A percentile compares a stretch with the other conserved stretches of the same genome.
Evolutionary conservation across 1,139 yeast genomes (phyloP).

Genomic region (Geotrichum candidum): DNA sequence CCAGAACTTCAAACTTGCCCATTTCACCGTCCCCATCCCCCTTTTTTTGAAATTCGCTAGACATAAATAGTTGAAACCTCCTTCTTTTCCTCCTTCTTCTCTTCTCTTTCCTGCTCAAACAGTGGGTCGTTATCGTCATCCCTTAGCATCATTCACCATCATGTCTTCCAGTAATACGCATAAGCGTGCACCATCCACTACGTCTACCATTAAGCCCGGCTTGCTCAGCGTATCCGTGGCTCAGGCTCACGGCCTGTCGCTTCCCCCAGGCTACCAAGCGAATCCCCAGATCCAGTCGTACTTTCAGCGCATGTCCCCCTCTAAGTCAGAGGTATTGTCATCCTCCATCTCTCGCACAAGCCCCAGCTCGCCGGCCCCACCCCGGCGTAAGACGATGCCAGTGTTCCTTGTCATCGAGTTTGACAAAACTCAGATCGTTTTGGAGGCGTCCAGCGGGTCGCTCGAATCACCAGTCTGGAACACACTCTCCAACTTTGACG

Average conservation of each 20-base stretch:
- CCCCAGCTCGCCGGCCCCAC: constrained; percentile 10
- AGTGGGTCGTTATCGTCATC: background rate
- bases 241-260: constrained; percentile 51
- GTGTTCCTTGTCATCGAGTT: constrained; percentile 41
- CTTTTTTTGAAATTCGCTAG: constrained; percentile 1
- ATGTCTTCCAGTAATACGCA: constrained; percentile 11
- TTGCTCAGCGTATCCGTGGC: constrained; percentile 63
- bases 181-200: constrained; percentile 21
- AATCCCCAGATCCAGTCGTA: constrained; percentile 14
- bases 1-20: background rate
- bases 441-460: constrained; percentile 74
- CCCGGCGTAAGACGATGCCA: constrained; percentile 29
- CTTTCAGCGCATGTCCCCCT: constrained; percentile 12
- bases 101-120: background rate
- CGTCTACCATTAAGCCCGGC: constrained; percentile 51
- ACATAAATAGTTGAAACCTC: background rate
- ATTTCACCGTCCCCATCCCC: constrained; percentile 2
- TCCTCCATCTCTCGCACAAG: constrained; percentile 15
- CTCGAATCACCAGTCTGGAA: constrained; percentile 67
- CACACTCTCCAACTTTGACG: constrained; percentile 86
- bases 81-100: background rate
- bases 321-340: constrained; percentile 19
- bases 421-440: constrained; percentile 62
- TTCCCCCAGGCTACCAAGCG: constrained; percentile 47
- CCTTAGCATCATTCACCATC: background rate